These are phyloP conservation scores for Glaciozyma antarctica DNA, from an alignment of 768 basidiomycete species.

Conservation along the genomic window DNA sequence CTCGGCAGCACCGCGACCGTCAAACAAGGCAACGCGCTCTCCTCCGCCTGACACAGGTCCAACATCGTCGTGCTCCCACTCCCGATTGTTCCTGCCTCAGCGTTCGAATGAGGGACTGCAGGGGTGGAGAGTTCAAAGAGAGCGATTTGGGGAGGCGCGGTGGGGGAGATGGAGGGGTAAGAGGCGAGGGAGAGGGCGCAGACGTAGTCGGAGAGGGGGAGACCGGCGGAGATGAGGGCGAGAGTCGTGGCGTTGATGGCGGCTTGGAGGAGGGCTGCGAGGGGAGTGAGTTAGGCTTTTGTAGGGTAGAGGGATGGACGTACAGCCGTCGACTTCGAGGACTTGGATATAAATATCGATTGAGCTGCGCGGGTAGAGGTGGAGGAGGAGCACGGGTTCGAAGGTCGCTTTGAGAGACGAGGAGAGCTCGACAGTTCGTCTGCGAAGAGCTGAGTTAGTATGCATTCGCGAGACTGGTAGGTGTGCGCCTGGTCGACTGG, in stretches of 20 bases:
- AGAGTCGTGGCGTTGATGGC: conserved; percentile 92
- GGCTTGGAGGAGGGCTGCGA: conserved; percentile 64
- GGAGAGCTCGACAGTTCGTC: conserved; percentile 55
- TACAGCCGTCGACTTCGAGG: conserved; percentile 77
- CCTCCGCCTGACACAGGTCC: conserved; percentile 80
- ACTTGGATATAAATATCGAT: conserved; percentile 92
- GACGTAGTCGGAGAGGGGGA: conserved; percentile 82
- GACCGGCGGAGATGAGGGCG: conserved; percentile 78
- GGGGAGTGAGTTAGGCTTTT: neutral
- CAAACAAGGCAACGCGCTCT: conserved; percentile 76
- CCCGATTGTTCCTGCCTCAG: conserved; percentile 1
- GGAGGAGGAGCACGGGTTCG: conserved; percentile 84
- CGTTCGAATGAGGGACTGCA: conserved; percentile 34
- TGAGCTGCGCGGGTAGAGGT: conserved; percentile 83
- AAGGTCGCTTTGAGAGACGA: conserved; percentile 85
- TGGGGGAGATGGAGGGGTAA: conserved; percentile 47
- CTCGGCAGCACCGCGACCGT: conserved; percentile 79
- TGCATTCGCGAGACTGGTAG: too few relatives aligned
- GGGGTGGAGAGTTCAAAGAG: conserved; percentile 39
- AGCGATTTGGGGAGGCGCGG: conserved; percentile 39
- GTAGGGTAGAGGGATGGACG: conserved; percentile 9
- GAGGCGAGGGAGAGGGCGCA: conserved; percentile 82
- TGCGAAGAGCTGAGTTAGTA: neutral
- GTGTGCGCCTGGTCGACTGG: too few relatives aligned
- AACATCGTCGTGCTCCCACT: conserved; percentile 56